These are phyloP conservation scores for Citrullus colocynthis DNA, from an alignment of 306 rosid genomes.

Conservation along the genomic window DNA sequence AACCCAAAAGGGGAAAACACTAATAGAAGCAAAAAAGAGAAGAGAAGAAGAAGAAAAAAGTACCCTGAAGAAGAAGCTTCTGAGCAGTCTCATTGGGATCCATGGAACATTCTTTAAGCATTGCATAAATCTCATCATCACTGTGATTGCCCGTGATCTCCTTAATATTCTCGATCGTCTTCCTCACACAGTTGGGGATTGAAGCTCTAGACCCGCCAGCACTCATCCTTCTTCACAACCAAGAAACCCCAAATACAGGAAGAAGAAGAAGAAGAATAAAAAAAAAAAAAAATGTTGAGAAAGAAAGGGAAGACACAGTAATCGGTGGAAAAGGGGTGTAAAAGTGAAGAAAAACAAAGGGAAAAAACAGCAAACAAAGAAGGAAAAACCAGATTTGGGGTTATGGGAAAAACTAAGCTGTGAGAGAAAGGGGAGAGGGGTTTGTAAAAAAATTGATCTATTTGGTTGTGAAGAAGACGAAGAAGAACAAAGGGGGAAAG, in stretches of 20 bases:
- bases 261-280: background rate
- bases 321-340: background rate
- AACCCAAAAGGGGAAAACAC: slow-evolving; percentile 12
- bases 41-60: background rate
- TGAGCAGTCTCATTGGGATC: slow-evolving; percentile 95
- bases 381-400: background rate
- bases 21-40: background rate
- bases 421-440: slow-evolving; percentile 4
- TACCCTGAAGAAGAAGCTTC: slow-evolving; percentile 92
- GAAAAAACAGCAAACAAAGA: background rate
- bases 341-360: background rate
- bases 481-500: background rate
- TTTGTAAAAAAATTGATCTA: slow-evolving; percentile 2
- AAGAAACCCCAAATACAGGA: slow-evolving; percentile 18
- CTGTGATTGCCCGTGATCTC: slow-evolving; percentile 82
- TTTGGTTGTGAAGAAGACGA: slow-evolving; percentile 5
- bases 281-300: background rate
- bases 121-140: slow-evolving; percentile 84
- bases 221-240: slow-evolving; percentile 49
- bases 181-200: slow-evolving; percentile 57
- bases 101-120: slow-evolving; percentile 93
- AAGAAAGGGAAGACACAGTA: background rate
- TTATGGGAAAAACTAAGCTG: background rate
- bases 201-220: slow-evolving; percentile 73
- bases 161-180: slow-evolving; percentile 65